Base-by-base conservation (phyloP, 441 rosid genomes). In the Adansonia rubrostipa region DNA sequence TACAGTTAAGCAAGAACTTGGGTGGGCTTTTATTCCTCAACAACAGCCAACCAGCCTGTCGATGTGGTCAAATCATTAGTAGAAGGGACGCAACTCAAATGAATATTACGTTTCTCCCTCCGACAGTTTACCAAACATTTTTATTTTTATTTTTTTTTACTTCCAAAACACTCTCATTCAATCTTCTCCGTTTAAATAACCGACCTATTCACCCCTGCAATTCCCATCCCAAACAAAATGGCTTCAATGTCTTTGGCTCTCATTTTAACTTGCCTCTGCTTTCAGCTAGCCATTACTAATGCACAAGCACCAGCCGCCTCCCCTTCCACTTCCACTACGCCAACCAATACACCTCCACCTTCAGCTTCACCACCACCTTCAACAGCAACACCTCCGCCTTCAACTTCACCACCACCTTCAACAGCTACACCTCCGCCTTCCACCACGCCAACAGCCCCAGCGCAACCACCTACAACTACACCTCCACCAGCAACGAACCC, bases 301-400 rank as follows among this genome's bases (percentile, higher is more conserved):
- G 97, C 92, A 64, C 96, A 93, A 86, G 79, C 87, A 80, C 98
- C 98, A 6, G 90, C 93, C 5, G 85, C 91, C 71, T 88, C 96
- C n/a, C 97, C 96, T 0, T 50, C 83, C 13, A 83, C 96, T 0
- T 50, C 83, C 13, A 83, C 79, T 15, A 73, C 80, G 63, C 64
- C 48, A 53, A 85, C 88, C 17, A 71, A 68, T 36, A 79, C 67
- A 1, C 45, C 67, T 62, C 71, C 82, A 62, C 76, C 79, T 5
- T 44, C 82, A 3, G 77, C 86, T 6, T 1, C 78, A 0, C 85
- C 81, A 61, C 79, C 80, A 0, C 86, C 86, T 56, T 84, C 83
- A 2, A 77, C 79, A 22, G 17, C 76, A 5, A 57, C 84, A 24
- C 9, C 79, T 9, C 82, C 88, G 0, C 88, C 89, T 5, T 44